Evolutionary conservation across 2,329 filamentous ascomycete species (phyloP).

Genomic region (Hortaea sp.): DNA sequence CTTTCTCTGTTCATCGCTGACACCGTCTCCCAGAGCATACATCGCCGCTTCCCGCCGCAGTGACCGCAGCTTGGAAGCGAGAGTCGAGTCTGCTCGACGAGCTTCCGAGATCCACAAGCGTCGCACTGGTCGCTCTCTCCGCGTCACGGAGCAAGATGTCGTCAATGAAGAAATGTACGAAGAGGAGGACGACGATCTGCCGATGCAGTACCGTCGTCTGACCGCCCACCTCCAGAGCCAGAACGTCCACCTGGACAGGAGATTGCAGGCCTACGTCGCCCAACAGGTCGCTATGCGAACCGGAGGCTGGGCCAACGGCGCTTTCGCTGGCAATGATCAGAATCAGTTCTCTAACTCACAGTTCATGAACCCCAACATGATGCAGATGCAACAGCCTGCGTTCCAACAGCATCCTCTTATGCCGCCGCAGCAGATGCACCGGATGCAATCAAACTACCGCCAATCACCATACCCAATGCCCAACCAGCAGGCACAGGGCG

Average conservation of each 20-base stretch:
- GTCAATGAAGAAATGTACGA: conserved; percentile 93
- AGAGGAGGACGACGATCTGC: conserved; percentile 76
- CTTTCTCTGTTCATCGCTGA: conserved; percentile 1
- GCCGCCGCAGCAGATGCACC: conserved; percentile 9
- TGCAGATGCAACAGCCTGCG: conserved; percentile 13
- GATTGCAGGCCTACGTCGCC: conserved; percentile 49
- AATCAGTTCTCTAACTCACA: conserved; percentile 28
- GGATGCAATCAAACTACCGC: conserved; percentile 24
- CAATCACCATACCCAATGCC: conserved; percentile 33
- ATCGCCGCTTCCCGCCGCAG: conserved; percentile 82
- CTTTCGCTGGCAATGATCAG: conserved; percentile 25
- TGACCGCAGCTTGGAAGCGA: conserved; percentile 77
- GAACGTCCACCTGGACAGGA: conserved; percentile 51
- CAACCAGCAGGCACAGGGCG: conserved; percentile 4
- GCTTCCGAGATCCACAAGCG: conserved; percentile 88
- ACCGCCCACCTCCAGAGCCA: conserved; percentile 52
- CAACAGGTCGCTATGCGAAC: conserved; percentile 48
- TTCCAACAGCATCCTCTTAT: conserved; percentile 7
- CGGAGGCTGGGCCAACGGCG: conserved; percentile 19
- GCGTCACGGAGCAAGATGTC: conserved; percentile 78
- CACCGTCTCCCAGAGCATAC: conserved; percentile 54
- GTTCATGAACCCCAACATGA: conserved; percentile 29
- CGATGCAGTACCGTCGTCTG: conserved; percentile 54
- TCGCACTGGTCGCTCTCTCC: conserved; percentile 71
- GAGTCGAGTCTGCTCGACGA: conserved; percentile 74